Percentiles rank a stretch among this genome's conserved stretches.
These are phyloP conservation scores for Mortierella polycephala DNA, from an alignment of 371 early-diverging fungal genomes.

Conservation along the genomic window DNA sequence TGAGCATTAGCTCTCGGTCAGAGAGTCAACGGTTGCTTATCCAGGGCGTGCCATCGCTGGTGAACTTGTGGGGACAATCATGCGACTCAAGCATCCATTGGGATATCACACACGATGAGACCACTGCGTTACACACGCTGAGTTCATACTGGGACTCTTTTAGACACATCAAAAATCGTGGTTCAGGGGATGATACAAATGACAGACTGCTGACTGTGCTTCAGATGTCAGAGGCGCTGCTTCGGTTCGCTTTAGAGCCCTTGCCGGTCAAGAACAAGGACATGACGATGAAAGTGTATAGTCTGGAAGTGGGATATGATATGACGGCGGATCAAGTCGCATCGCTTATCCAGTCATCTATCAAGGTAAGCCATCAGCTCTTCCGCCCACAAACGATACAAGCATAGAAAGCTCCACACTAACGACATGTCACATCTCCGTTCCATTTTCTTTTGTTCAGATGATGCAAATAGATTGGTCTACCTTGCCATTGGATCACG, in stretches of 20 bases:
- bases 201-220: constrained; percentile 9
- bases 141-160: constrained; percentile 26
- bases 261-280: constrained; percentile 1
- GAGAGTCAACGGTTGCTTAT: constrained; percentile 34
- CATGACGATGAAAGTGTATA: constrained; percentile 2
- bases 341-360: constrained; percentile 20
- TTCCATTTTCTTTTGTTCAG: neutral
- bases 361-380: constrained; percentile 21
- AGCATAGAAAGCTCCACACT: too few species aligned
- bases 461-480: constrained; percentile 16
- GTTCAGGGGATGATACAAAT: neutral
- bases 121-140: neutral
- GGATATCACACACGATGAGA: neutral
- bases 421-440: neutral
- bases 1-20: constrained; percentile 39
- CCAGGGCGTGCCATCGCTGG: constrained; percentile 17
- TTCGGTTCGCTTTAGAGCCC: constrained; percentile 31
- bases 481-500: constrained; percentile 5
- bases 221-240: constrained; percentile 13
- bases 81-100: constrained; percentile 10
- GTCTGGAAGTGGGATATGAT: constrained; percentile 27
- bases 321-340: constrained; percentile 32
- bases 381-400: too few species aligned
- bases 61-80: constrained; percentile 10
- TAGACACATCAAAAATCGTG: neutral